Base-by-base conservation (phyloP, 2,329 filamentous ascomycete species). In the Pseudomassariella vexata region DNA sequence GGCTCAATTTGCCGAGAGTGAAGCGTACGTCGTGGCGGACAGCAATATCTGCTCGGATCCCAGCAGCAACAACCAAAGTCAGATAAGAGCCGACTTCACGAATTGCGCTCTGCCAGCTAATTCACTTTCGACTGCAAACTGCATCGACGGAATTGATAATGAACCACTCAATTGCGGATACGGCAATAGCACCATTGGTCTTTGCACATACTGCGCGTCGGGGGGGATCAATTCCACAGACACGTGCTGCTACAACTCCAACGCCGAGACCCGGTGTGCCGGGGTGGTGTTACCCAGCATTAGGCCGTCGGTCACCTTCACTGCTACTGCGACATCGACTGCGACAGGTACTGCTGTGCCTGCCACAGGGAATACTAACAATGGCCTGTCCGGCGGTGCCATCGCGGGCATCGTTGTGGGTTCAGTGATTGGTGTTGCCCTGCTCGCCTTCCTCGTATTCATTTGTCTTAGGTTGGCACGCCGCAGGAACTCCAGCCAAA, bases 351-450 rank as follows among this genome's bases (percentile, higher is more conserved):
- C 62, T 16, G 27, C 34, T 15, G 40, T 42, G 7, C 53, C 61
- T 11, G 55, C 47, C 19, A 40, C 50, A 15, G 50, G 53, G 9
- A 44, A 45, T 9, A 44, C 37, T 23, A 48, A 49, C 33, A 51
- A 41, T 42, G 54, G 62, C 1, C 65, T 96, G 7, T 85, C 83
- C 10, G 84, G 84, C n/a, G 90, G 89, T 36, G 78, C 82, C 11
- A 94, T 96, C 24, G 92, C 92, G 2, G 92, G 90, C 1, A 85
- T 94, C 44, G 88, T 90, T 3, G 68, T 96, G 47, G 92, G 92
- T 17, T 78, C 83, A 2, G 57, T 96, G 16, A 67, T 77, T 4
- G 89, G 81, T 20, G 68, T 79, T 8, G 73, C 76, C 2, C 59
- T 95, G 8, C 55, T 95, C n/a, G 71, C 74, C 5, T 74, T 73